These are phyloP conservation scores for Cladosporium oxysporum DNA, from an alignment of 2,329 filamentous ascomycete species.

Conservation along the genomic window DNA sequence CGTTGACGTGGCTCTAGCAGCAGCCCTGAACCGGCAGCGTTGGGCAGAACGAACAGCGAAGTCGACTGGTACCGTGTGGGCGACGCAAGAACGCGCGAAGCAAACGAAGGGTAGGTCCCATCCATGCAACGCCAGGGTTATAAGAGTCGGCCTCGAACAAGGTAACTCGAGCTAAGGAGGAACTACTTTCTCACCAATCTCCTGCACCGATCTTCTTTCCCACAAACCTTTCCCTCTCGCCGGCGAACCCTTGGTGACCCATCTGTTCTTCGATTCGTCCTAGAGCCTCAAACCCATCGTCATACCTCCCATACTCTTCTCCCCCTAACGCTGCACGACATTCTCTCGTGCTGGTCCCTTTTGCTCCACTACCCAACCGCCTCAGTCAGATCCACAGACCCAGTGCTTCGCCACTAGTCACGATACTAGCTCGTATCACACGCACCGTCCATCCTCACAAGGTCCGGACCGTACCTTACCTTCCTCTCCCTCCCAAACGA, in stretches of 20 bases:
- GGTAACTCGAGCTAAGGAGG: conserved; percentile 14
- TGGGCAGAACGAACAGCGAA: conserved; percentile 21
- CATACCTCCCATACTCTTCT: neutral
- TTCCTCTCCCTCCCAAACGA: conserved; percentile 6
- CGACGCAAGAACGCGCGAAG: conserved; percentile 17
- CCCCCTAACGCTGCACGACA: conserved; percentile 9
- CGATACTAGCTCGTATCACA: conserved; percentile 7
- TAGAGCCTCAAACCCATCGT: conserved; percentile 4
- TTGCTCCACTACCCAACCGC: conserved; percentile 5
- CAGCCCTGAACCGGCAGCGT: conserved; percentile 14
- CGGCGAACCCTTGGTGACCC: neutral
- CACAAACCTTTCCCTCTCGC: neutral
- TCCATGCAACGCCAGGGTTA: conserved; percentile 19
- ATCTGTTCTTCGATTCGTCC: conserved; percentile 14
- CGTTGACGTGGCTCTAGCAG: conserved; percentile 19
- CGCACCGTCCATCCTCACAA: conserved; percentile 5
- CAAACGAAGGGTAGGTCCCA: conserved; percentile 12
- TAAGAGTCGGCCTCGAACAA: conserved; percentile 11
- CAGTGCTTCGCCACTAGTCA: conserved; percentile 1
- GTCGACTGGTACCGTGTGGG: conserved; percentile 18
- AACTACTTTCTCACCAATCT: conserved; percentile 3
- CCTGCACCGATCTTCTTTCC: conserved; percentile 6
- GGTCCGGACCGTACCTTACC: conserved; percentile 19
- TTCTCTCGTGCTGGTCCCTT: conserved; percentile 3
- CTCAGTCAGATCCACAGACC: conserved; percentile 5